Evolutionary conservation across 192 early-diverging fungal genomes (phyloP).

Genomic region (Podila epicladia): DNA sequence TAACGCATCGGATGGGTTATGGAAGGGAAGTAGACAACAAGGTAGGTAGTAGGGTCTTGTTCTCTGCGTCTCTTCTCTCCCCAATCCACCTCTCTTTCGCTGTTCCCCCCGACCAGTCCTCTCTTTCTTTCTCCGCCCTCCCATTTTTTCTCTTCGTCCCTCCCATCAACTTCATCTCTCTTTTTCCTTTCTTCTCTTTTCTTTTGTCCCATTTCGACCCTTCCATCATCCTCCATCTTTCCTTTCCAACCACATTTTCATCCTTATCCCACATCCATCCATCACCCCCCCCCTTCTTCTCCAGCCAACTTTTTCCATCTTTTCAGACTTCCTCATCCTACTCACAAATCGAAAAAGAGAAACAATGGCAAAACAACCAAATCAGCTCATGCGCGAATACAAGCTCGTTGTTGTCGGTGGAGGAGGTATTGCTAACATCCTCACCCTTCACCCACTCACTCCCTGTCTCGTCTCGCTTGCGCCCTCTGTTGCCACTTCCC

Average conservation of each 20-base stretch:
- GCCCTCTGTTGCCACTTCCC: background rate
- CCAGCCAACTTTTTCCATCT: background rate
- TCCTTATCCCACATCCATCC: background rate
- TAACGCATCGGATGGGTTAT: background rate
- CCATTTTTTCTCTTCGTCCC: background rate
- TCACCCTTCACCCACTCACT: background rate
- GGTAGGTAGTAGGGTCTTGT: background rate
- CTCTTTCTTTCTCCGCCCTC: background rate
- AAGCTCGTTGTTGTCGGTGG: constrained; percentile 88
- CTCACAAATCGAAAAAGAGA: background rate
- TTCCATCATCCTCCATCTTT: constrained; percentile 3
- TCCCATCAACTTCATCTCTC: background rate
- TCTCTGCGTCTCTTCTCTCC: background rate
- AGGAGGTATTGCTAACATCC: constrained; percentile 62
- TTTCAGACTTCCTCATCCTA: background rate
- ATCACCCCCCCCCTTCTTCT: background rate
- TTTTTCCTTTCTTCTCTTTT: background rate
- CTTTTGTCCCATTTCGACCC: background rate
- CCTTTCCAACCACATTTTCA: constrained; percentile 3
- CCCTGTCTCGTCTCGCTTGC: background rate
- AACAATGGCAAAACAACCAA: constrained; percentile 47
- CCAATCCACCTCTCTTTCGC: background rate
- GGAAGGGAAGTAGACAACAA: background rate
- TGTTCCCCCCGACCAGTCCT: background rate
- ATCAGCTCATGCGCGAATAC: constrained; percentile 64